A percentile compares a stretch with the other conserved stretches of the same genome.
These are phyloP conservation scores for Diutina siamensis DNA, from an alignment of 1,139 yeast species.

Conservation along the genomic window DNA sequence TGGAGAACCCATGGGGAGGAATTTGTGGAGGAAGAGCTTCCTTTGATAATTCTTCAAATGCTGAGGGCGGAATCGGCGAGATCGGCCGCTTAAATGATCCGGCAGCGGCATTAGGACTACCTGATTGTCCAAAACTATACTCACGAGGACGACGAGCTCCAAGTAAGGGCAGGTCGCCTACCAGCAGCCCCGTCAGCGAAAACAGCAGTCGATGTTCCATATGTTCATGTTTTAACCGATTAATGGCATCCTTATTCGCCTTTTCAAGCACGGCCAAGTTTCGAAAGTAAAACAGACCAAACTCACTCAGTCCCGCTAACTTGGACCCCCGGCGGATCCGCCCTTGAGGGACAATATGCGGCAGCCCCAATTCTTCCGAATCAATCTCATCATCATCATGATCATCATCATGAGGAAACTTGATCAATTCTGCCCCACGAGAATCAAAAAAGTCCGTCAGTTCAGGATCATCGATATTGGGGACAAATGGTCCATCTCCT, in stretches of 20 bases:
- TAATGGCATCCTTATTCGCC: slow-evolving; percentile 88
- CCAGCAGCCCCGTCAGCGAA: slow-evolving; percentile 13
- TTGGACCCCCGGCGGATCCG: slow-evolving; percentile 58
- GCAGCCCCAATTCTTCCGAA: slow-evolving; percentile 15
- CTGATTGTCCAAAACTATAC: slow-evolving; percentile 8
- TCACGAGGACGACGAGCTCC: not conserved
- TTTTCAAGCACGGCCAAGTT: slow-evolving; percentile 83
- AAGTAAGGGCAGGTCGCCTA: slow-evolving; percentile 3
- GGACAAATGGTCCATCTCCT: slow-evolving; percentile 73
- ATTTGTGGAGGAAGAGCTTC: not conserved
- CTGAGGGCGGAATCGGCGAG: slow-evolving; percentile 14
- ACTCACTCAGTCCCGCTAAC: slow-evolving; percentile 66
- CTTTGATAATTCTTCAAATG: not conserved
- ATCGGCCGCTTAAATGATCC: slow-evolving; percentile 29
- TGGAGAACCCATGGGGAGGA: not conserved
- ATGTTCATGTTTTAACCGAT: slow-evolving; percentile 76
- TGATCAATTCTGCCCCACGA: slow-evolving; percentile 71
- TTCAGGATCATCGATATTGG: slow-evolving; percentile 69
- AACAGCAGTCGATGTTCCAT: slow-evolving; percentile 39
- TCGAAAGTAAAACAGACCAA: slow-evolving; percentile 87
- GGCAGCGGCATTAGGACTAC: slow-evolving; percentile 9
- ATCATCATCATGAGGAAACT: slow-evolving; percentile 45
- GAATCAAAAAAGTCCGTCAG: slow-evolving; percentile 85
- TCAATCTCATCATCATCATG: slow-evolving; percentile 12
- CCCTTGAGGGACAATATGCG: slow-evolving; percentile 16